Base-by-base conservation (phyloP, 2,329 filamentous ascomycete species). In the Fusarium temperatum region DNA sequence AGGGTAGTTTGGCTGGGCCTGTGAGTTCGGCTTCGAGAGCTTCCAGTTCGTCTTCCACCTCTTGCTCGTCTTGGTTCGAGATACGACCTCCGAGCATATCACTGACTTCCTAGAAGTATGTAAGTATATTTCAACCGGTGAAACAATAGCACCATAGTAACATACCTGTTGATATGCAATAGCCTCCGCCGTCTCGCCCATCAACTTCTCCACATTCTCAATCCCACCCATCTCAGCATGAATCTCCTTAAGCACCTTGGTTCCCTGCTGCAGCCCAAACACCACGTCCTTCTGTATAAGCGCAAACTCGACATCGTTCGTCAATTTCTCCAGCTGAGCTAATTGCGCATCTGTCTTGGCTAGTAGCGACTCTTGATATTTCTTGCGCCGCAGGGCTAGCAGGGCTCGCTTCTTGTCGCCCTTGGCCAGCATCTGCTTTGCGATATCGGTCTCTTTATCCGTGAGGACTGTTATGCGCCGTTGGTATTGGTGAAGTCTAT, bases 401-500 rank as follows among this genome's bases (percentile, higher is more conserved):
- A 98, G 89, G 2, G 96, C 96, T 72, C 91, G 91, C 76, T 89
- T 85, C 83, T 94, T 95, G 84, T 98, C 93, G 78, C 93, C 92
- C 69, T 90, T 88, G 24, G 91, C 90, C 26, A 98, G 88, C 84
- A 97, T 95, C 85, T 94, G 89, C 75, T 90, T 91, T 28, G 96
- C 96, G 66, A 98, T 93, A 51, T 91, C 92, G 55, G 93, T 98
- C 85, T 99, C 96, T 75, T 93, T 93, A 80, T 92, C 89, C 12
- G 96, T 98, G 42, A 99, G 90, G 58, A 94, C 88, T 41, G 91
- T 92, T 80, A 99, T 96, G 79, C 94, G 93, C 79, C 93, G 93
- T 84, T 98, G 96, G 86, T 98, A 98, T 82, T 97, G 95, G 80
- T 97, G 95, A 8, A 99, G 92, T 83, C 95, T 97, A 87, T 99